Conservation (phyloP, 495 filamentous ascomycete genomes). For the Podospora pseudocomata region DNA sequence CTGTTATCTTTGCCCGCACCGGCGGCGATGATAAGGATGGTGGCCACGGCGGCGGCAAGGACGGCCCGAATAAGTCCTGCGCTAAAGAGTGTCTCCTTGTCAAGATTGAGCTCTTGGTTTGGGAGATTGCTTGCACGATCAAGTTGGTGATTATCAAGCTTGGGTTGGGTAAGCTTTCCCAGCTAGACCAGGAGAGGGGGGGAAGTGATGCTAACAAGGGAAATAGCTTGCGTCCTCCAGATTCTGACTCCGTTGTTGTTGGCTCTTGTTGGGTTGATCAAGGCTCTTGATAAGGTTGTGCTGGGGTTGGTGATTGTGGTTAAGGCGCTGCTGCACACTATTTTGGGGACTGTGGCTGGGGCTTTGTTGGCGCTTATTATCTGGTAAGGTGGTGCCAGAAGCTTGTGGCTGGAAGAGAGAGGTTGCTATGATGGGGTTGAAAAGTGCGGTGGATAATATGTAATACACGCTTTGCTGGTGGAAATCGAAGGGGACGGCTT, state of each 20-base stretch:
- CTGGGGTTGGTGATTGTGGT: slow-evolving; percentile 33
- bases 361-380: slow-evolving; percentile 31
- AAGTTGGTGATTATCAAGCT: slow-evolving; percentile 39
- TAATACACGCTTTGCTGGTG: background rate
- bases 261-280: slow-evolving; percentile 32
- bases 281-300: slow-evolving; percentile 37
- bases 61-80: background rate
- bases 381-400: background rate
- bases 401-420: too few species aligned
- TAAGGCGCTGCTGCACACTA: slow-evolving; percentile 29
- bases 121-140: slow-evolving; percentile 36
- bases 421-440: background rate
- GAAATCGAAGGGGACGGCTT: background rate
- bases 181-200: background rate
- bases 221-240: slow-evolving; percentile 32
- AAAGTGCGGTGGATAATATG: background rate
- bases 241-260: slow-evolving; percentile 35
- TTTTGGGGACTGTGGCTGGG: slow-evolving; percentile 34
- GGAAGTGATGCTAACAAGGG: background rate
- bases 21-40: slow-evolving; percentile 4
- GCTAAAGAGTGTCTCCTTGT: slow-evolving; percentile 20
- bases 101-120: slow-evolving; percentile 34
- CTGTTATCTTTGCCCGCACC: slow-evolving; percentile 7
- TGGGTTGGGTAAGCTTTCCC: slow-evolving; percentile 34
- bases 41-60: background rate